A percentile compares a stretch with the other conserved stretches of the same genome.
These are phyloP conservation scores for Globisporangium canariense DNA, from an alignment of 352 stramenopile genomes.

Conservation along the genomic window DNA sequence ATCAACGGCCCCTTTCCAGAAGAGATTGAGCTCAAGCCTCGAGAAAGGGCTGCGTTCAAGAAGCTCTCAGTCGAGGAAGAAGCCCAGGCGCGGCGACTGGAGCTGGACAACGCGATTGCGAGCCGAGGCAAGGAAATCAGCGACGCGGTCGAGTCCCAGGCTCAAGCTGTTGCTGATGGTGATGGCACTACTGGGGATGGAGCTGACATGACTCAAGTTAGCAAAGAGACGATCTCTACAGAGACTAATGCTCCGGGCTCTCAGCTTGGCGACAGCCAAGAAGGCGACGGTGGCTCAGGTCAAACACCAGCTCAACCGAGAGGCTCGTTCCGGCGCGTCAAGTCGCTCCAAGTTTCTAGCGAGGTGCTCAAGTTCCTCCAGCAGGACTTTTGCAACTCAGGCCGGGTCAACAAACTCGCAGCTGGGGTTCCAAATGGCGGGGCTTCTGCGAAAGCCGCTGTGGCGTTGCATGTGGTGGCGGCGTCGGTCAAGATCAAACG, in stretches of 20 bases:
- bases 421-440: background rate
- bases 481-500: constrained; percentile 17
- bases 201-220: constrained; percentile 6
- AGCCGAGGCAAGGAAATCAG: constrained; percentile 51
- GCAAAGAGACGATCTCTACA: background rate
- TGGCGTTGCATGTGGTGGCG: background rate
- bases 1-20: constrained; percentile 58
- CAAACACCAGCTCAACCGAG: constrained; percentile 1
- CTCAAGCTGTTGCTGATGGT: background rate
- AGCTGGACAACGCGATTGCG: constrained; percentile 65
- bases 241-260: background rate
- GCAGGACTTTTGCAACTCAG: constrained; percentile 65
- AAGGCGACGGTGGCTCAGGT: constrained; percentile 1
- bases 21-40: constrained; percentile 44
- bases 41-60: constrained; percentile 60
- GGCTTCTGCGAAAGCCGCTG: constrained; percentile 1
- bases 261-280: background rate
- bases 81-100: constrained; percentile 44
- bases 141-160: constrained; percentile 8
- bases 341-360: constrained; percentile 52
- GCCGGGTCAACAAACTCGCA: constrained; percentile 18
- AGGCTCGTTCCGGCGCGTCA: constrained; percentile 37
- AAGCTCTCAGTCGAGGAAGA: constrained; percentile 84
- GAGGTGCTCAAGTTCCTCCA: constrained; percentile 67
- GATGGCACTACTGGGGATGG: background rate